phyloP scores from a whole-genome alignment of 2,329 filamentous ascomycete species.

The Tolypocladium ophioglossoides region DNA sequence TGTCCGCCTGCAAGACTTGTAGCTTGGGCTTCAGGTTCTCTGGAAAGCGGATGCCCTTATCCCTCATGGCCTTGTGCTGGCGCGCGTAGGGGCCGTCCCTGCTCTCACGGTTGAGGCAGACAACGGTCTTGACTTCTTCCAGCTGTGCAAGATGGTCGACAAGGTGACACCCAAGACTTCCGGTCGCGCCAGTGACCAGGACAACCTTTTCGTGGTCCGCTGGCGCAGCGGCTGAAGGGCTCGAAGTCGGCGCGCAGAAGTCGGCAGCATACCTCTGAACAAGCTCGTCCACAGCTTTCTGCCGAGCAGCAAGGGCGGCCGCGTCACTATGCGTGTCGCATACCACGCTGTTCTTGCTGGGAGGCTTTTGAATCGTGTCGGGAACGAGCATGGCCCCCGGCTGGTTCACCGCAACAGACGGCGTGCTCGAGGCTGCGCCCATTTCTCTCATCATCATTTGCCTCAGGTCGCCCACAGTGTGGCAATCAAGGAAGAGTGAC shows the following conservation, averaged over 20 bases:
- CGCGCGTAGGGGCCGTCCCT: background rate
- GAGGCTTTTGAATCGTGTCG: background rate
- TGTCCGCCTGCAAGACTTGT: slow-evolving; percentile 1
- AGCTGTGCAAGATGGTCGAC: slow-evolving; percentile 16
- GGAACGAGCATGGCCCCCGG: background rate
- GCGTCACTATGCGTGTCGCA: background rate
- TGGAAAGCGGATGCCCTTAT: slow-evolving; percentile 1
- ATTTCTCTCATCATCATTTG: slow-evolving; percentile 1
- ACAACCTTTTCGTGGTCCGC: slow-evolving; percentile 8
- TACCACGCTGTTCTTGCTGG: background rate
- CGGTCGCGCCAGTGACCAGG: slow-evolving; percentile 27
- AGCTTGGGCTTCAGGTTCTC: slow-evolving; percentile 1
- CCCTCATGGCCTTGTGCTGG: slow-evolving; percentile 2
- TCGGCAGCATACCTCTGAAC: slow-evolving; percentile 1
- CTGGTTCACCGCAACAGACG: background rate
- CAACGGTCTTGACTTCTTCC: slow-evolving; percentile 15
- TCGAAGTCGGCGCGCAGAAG: background rate
- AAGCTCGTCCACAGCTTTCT: background rate
- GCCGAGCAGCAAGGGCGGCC: background rate
- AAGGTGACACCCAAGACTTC: slow-evolving; percentile 26
- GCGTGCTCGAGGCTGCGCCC: background rate
- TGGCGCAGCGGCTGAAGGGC: background rate
- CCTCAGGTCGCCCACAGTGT: slow-evolving; percentile 44
- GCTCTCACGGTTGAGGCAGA: slow-evolving; percentile 34
- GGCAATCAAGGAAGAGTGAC: slow-evolving; percentile 38